These are phyloP conservation scores for Oenanthe javanica DNA, from an alignment of 140 eudicot species.

Conservation along the genomic window DNA sequence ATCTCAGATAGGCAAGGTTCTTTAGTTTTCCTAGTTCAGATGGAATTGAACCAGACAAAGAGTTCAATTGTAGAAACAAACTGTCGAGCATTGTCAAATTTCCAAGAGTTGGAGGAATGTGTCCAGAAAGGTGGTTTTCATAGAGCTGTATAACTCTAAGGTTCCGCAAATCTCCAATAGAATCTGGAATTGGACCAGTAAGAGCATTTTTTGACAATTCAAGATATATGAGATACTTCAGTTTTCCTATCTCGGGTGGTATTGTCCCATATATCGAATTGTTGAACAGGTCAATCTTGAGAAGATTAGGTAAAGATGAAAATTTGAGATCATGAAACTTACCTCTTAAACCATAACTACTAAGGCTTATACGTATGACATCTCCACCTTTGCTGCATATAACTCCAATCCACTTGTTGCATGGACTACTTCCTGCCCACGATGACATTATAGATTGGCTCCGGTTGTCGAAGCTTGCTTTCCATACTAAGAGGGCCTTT, in stretches of 20 bases:
- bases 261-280: slow-evolving; percentile 35
- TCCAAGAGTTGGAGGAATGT: slow-evolving; percentile 7
- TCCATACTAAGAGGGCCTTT: slow-evolving; percentile 28
- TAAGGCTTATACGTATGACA: slow-evolving; percentile 10
- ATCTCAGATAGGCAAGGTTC: slow-evolving; percentile 12
- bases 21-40: slow-evolving; percentile 28
- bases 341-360: slow-evolving; percentile 16
- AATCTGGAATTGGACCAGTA: slow-evolving; percentile 35
- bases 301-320: slow-evolving; percentile 13
- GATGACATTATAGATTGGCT: slow-evolving; percentile 19
- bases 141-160: slow-evolving; percentile 19
- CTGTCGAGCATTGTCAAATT: neutral
- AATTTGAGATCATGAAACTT: slow-evolving; percentile 17
- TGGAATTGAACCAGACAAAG: slow-evolving; percentile 9
- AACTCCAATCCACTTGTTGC: slow-evolving; percentile 28
- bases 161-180: slow-evolving; percentile 14
- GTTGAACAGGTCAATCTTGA: slow-evolving; percentile 16
- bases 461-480: slow-evolving; percentile 25
- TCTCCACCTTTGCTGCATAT: slow-evolving; percentile 13
- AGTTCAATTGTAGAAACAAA: neutral
- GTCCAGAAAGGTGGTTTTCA: neutral
- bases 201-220: slow-evolving; percentile 28
- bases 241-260: slow-evolving; percentile 12
- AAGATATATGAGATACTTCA: slow-evolving; percentile 13
- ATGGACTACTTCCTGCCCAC: slow-evolving; percentile 19